These are phyloP conservation scores for Ballota nigra DNA, from an alignment of 257 asterid genomes.

Conservation along the genomic window DNA sequence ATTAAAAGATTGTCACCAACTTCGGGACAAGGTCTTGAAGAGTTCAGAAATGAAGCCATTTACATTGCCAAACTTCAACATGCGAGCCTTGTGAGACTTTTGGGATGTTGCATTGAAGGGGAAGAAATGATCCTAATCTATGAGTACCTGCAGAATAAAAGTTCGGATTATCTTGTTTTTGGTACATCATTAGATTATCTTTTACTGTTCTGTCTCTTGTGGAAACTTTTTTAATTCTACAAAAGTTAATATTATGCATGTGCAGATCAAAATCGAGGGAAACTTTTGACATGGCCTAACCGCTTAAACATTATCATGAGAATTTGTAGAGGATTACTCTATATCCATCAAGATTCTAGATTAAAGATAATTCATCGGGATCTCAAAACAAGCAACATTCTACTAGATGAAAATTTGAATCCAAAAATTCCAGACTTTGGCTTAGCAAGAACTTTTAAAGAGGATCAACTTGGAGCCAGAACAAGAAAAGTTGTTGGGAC, in stretches of 20 bases:
- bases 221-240: not conserved
- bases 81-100: not conserved
- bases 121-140: not conserved
- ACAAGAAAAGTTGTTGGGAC: slow-evolving; percentile 50
- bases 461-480: slow-evolving; percentile 25
- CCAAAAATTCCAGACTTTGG: slow-evolving; percentile 56
- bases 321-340: slow-evolving; percentile 27
- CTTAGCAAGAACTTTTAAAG: slow-evolving; percentile 41
- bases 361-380: slow-evolving; percentile 5
- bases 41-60: not conserved
- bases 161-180: not conserved
- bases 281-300: slow-evolving; percentile 24
- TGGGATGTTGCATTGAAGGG: not conserved
- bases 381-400: slow-evolving; percentile 21
- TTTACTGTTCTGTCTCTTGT: too few species aligned
- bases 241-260: too few species aligned
- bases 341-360: slow-evolving; percentile 24
- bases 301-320: slow-evolving; percentile 30
- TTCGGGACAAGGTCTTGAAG: not conserved
- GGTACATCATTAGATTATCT: not conserved
- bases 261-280: slow-evolving; percentile 21
- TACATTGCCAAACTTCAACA: not conserved
- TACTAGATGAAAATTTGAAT: slow-evolving; percentile 33
- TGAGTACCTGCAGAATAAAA: not conserved
- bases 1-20: not conserved